Evolutionary conservation across 1,284 basidiomycete genomes (phyloP).

Genomic region (Heterobasidion irregulare): DNA sequence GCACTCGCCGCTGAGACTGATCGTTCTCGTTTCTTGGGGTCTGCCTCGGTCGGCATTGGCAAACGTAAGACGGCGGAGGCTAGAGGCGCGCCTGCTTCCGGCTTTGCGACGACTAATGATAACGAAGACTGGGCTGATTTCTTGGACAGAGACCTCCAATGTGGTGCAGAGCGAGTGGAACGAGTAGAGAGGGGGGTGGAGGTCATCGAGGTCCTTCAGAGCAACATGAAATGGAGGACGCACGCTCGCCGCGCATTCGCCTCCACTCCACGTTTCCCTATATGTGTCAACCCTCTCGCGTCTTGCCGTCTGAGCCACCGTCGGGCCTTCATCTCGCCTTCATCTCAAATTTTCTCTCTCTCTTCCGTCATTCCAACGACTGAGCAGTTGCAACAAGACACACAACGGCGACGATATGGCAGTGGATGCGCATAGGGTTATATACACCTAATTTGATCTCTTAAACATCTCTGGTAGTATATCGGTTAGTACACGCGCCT

Average conservation of each 20-base stretch:
- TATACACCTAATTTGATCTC: not conserved
- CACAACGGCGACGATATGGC: no score
- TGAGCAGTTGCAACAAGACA: no score
- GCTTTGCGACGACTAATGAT: constrained; percentile 10
- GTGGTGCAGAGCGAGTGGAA: constrained; percentile 4
- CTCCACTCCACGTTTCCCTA: not conserved
- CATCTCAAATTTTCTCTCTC: no score
- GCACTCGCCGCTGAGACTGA: not conserved
- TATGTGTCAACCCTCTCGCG: not conserved
- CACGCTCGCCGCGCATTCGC: not conserved
- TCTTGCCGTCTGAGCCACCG: no score
- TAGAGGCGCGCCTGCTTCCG: constrained; percentile 5
- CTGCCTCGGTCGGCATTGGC: constrained; percentile 3
- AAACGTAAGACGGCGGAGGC: constrained; percentile 8
- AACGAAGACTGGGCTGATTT: constrained; percentile 9
- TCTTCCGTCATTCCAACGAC: no score
- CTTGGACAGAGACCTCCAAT: constrained; percentile 7
- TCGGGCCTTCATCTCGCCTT: no score
- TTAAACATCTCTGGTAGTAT: not conserved
- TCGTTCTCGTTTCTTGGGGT: not conserved
- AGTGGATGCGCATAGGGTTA: not conserved
- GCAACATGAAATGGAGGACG: not conserved
- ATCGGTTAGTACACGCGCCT: constrained; percentile 1
- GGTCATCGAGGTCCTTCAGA: constrained; percentile 7
- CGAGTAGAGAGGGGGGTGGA: constrained; percentile 5